These are phyloP conservation scores for Aegilops bicornis DNA, from an alignment of 176 grass and related monocot species.

Conservation along the genomic window DNA sequence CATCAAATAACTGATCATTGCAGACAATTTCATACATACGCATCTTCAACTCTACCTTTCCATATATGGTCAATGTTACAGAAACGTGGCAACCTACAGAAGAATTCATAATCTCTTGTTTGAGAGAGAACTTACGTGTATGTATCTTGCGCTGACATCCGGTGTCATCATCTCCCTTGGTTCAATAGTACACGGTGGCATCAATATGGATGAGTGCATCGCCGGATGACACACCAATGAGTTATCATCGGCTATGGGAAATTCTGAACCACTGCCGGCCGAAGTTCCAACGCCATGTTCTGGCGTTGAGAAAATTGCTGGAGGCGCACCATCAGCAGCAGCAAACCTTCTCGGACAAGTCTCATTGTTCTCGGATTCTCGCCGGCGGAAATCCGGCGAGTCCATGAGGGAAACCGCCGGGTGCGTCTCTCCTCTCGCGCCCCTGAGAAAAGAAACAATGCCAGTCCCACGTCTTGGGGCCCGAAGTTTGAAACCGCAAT, in stretches of 20 bases:
- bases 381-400: neutral
- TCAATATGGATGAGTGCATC: neutral
- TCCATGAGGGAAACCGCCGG: neutral
- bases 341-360: neutral
- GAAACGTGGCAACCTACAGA: neutral
- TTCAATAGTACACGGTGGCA: neutral
- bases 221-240: neutral
- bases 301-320: neutral
- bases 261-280: neutral
- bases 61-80: neutral
- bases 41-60: too few species aligned
- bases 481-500: too few species aligned
- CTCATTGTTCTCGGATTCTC: neutral
- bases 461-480: too few species aligned
- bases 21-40: too few species aligned
- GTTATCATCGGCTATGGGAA: neutral
- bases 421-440: too few species aligned
- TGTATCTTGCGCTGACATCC: neutral
- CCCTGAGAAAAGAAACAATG: too few species aligned
- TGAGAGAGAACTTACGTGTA: neutral
- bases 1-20: too few species aligned
- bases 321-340: neutral
- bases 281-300: neutral
- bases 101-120: neutral
- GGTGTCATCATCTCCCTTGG: neutral